phyloP scores from a whole-genome alignment of 2,329 filamentous ascomycete genomes.

The Aureobasidium sp. region DNA sequence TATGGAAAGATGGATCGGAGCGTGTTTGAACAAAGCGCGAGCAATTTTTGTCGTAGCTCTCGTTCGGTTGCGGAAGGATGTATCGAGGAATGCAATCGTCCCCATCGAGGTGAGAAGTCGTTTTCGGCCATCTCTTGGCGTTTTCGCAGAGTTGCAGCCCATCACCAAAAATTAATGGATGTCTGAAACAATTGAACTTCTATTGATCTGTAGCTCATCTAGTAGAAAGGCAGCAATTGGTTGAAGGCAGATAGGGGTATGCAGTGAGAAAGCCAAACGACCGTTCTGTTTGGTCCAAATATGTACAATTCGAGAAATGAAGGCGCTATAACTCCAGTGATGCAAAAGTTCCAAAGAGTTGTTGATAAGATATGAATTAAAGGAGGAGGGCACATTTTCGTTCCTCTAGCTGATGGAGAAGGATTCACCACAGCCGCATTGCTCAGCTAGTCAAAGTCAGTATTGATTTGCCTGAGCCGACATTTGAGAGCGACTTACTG shows the following conservation, averaged over 20 bases:
- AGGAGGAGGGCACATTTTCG: too few relatives aligned
- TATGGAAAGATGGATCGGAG: too few relatives aligned
- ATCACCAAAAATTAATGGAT: neutral
- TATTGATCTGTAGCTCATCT: slow-evolving; percentile 1
- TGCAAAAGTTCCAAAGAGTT: slow-evolving; percentile 3
- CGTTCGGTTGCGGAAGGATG: too few relatives aligned
- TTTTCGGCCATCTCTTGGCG: too few relatives aligned
- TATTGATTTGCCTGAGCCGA: neutral
- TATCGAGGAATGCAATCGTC: too few relatives aligned
- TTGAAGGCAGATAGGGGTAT: neutral
- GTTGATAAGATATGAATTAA: too few relatives aligned
- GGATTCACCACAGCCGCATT: slow-evolving; percentile 93
- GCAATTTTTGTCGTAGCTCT: too few relatives aligned
- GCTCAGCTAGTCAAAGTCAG: slow-evolving; percentile 59
- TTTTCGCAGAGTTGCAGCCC: too few relatives aligned
- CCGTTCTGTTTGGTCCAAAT: neutral
- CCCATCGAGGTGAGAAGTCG: too few relatives aligned
- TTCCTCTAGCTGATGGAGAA: slow-evolving; percentile 62
- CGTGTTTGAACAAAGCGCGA: too few relatives aligned
- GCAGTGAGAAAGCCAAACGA: neutral
- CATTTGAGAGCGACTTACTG: slow-evolving; percentile 56
- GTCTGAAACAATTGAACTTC: neutral
- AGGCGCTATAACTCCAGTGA: slow-evolving; percentile 5
- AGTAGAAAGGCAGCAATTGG: neutral
- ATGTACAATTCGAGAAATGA: slow-evolving; percentile 5